phyloP scores from a whole-genome alignment of 2,329 filamentous ascomycete genomes.

The Diplodia seriata region DNA sequence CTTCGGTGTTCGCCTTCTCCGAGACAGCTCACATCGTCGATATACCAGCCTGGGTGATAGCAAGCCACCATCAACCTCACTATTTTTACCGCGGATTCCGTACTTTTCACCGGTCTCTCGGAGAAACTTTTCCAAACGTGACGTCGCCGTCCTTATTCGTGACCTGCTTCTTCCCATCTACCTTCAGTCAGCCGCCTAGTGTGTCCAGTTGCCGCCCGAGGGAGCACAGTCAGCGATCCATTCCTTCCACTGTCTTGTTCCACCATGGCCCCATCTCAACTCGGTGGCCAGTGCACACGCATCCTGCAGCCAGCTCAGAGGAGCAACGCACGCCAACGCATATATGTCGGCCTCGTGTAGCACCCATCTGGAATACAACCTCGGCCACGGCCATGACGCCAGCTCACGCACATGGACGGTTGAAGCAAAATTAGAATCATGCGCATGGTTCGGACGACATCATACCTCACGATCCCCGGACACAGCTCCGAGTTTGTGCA shows the following conservation, averaged over 20 bases:
- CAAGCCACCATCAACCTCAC: not conserved
- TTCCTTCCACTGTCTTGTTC: not conserved
- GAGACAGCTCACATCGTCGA: constrained; percentile 15
- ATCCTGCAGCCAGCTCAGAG: not conserved
- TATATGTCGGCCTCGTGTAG: not conserved
- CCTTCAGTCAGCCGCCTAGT: not conserved
- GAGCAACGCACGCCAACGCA: not conserved
- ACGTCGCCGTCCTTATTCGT: constrained; percentile 9
- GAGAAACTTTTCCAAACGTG: constrained; percentile 18
- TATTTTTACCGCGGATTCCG: not conserved
- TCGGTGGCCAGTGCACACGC: not conserved
- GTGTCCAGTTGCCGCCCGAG: not conserved
- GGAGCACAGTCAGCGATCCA: not conserved
- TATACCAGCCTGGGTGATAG: constrained; percentile 13
- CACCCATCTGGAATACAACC: constrained; percentile 10
- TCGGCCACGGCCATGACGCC: not conserved
- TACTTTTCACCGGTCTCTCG: not conserved
- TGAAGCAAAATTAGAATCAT: not conserved
- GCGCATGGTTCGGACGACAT: not conserved
- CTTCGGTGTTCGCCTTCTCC: constrained; percentile 15
- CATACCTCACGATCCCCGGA: not conserved
- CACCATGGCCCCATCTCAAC: not conserved
- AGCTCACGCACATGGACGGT: not conserved
- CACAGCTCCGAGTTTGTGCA: too few species aligned
- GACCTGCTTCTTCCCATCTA: not conserved